Conservation (phyloP, 129 eudicot genomes). For the Artemisia annua region DNA sequence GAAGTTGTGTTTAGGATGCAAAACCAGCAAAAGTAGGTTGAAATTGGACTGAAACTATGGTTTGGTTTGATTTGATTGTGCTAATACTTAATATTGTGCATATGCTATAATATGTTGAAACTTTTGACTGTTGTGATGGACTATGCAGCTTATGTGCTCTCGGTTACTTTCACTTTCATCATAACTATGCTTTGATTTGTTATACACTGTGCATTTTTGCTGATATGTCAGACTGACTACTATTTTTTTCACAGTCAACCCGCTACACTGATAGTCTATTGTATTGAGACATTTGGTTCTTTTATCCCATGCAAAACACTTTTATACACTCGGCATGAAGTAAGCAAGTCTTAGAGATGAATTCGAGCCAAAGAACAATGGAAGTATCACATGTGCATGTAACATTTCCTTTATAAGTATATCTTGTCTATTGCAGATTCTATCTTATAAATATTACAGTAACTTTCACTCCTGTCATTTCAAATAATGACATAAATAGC, state of each 20-base stretch:
- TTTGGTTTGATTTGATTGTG: not conserved
- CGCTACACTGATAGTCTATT: no score
- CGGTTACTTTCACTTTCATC: not conserved
- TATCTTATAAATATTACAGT: constrained; percentile 6
- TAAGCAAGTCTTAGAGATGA: not conserved
- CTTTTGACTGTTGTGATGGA: not conserved
- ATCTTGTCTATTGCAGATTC: not conserved
- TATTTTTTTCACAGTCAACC: not conserved
- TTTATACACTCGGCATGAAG: not conserved
- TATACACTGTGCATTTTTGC: not conserved
- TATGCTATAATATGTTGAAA: constrained; percentile 1
- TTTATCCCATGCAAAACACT: not conserved
- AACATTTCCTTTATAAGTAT: not conserved
- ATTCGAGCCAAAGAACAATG: not conserved
- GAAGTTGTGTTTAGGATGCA: not conserved
- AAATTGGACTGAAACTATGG: constrained; percentile 4
- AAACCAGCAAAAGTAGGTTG: not conserved
- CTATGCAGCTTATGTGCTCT: not conserved
- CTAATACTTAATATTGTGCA: not conserved
- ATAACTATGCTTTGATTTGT: not conserved
- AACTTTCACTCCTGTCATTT: not conserved
- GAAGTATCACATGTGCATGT: no score
- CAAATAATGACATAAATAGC: constrained; percentile 13
- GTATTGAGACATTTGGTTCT: not conserved
- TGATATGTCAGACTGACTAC: not conserved